Base-by-base conservation (phyloP, 2,329 filamentous ascomycete genomes). In the Alternaria triticina region DNA sequence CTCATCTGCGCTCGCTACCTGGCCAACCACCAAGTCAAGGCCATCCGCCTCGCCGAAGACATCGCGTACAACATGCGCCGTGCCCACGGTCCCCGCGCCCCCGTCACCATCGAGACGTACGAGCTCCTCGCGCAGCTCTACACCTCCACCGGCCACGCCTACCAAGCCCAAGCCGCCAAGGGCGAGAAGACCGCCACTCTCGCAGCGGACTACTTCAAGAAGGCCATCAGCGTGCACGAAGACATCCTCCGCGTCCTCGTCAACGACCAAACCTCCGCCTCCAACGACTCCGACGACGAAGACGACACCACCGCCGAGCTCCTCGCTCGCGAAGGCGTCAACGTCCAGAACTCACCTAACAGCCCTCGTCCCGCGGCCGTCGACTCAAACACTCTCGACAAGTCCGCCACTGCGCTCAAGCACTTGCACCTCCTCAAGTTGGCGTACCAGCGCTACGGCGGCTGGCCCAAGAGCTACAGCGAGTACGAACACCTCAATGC, bases 41-140 rank as follows among this genome's bases (percentile, higher is more conserved):
- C 75, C 6, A 76, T 78, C 54, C 70, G 71, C 11, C 82, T 87
- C 2, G 83, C 82, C 73, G 85, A 85, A 69, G 83, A 85, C 70
- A 86, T 87, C 60, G 83, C 83, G 43, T 87, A 87, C 79, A 87
- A 87, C 70, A 79, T 86, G 65, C 83, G 83, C 11, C 83, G 85
- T 22, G 84, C 85, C 6, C 84, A 85, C 74, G 85, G 85, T 5
- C 80, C 81, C 28, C 80, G 81, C 9, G 81, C 85, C 47, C 79
- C 79, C 0, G 77, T 82, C 27, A 86, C 85, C 0, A 71, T 86
- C 56, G 82, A 86, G 57, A 83, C 84, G 67, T 84, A 81, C 64
- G 82, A 82, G 66, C 76, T 86, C 11, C 81, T 87, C 6, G 83
- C 84, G 0, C 77, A 83, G 36, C 79, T 87, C 1, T 86, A 84